Conservation (phyloP, 192 early-diverging fungal species). For the Funneliformis geosporum region DNA sequence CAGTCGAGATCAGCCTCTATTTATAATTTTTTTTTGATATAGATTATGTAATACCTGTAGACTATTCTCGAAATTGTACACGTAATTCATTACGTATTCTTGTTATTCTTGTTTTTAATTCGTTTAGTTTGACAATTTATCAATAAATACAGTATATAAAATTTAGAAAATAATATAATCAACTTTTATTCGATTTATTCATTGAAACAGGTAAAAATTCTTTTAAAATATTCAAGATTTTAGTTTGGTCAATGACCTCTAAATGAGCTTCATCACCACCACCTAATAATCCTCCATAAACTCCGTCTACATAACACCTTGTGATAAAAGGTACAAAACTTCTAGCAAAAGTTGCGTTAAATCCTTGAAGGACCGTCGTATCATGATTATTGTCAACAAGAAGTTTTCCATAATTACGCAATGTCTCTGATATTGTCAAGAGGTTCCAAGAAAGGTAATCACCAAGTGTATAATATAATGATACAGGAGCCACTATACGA, state of each 20-base stretch:
- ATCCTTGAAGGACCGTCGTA: conserved; percentile 12
- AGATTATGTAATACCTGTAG: no score
- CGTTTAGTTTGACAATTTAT: no score
- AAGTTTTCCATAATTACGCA: conserved; percentile 17
- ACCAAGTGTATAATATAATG: conserved; percentile 36
- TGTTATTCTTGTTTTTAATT: no score
- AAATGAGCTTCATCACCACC: not conserved
- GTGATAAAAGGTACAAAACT: conserved; percentile 34
- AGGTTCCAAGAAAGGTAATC: conserved; percentile 1
- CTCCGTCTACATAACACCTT: conserved; percentile 46
- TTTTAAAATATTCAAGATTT: conserved; percentile 26
- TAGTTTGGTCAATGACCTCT: not conserved
- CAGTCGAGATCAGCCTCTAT: no score
- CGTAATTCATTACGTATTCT: no score
- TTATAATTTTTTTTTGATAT: no score
- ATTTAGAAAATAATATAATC: no score
- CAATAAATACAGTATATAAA: no score
- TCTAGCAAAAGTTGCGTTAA: conserved; percentile 24
- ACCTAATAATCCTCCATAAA: conserved; percentile 42
- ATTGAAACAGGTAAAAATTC: conserved; percentile 22
- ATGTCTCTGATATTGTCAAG: conserved; percentile 4
- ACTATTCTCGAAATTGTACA: no score
- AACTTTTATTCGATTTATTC: not conserved
- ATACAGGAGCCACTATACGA: conserved; percentile 55
- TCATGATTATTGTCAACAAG: conserved; percentile 19